A percentile compares a stretch with the other conserved stretches of the same genome.
Evolutionary conservation across 345 rosid species (phyloP).

Genomic region (Camelina laxa): DNA sequence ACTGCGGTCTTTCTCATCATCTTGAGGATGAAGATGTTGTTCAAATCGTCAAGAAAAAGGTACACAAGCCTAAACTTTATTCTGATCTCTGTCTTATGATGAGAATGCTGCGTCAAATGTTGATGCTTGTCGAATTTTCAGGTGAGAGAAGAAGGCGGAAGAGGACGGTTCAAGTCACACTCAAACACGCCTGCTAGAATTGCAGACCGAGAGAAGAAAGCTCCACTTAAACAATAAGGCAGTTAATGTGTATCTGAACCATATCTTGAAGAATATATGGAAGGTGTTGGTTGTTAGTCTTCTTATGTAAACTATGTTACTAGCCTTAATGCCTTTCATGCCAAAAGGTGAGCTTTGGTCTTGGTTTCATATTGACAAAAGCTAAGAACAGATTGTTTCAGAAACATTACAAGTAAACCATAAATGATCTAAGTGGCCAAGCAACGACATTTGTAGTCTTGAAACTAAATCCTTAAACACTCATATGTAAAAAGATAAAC

Average conservation of each 20-base stretch:
- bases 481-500: conserved; percentile 19
- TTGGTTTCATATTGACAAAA: conserved; percentile 16
- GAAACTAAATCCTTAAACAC: conserved; percentile 1
- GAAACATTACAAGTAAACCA: conserved; percentile 10
- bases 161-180: conserved; percentile 94
- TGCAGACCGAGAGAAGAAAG: conserved; percentile 93
- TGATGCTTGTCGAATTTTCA: conserved; percentile 42
- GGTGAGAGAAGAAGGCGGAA: conserved; percentile 88
- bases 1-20: conserved; percentile 77
- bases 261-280: background rate
- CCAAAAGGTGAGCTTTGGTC: background rate
- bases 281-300: background rate
- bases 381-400: conserved; percentile 15
- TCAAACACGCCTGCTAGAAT: conserved; percentile 77
- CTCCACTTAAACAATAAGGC: conserved; percentile 77
- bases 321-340: background rate
- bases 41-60: conserved; percentile 98
- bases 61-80: conserved; percentile 17
- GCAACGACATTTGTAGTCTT: conserved; percentile 11
- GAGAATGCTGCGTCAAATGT: conserved; percentile 11
- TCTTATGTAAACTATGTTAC: conserved; percentile 20
- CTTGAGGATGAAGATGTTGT: conserved; percentile 93
- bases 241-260: background rate
- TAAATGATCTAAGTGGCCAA: conserved; percentile 15
- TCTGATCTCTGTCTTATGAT: conserved; percentile 25